A percentile compares a stretch with the other conserved stretches of the same genome.
Evolutionary conservation across 2,329 filamentous ascomycete species (phyloP).

Genomic region (Sarocladium brachiariae): DNA sequence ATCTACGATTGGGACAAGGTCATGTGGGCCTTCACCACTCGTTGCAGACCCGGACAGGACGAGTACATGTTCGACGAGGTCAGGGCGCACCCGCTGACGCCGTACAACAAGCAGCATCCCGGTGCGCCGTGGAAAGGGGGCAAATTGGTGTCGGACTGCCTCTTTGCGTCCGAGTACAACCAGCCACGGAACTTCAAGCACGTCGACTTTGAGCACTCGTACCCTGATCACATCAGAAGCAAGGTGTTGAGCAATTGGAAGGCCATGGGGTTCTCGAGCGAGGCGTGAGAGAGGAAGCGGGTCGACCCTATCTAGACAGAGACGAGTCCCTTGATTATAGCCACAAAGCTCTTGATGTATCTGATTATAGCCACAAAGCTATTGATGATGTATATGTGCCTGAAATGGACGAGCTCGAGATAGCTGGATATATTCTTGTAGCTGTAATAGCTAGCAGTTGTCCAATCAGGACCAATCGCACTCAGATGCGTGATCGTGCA

Average conservation of each 20-base stretch:
- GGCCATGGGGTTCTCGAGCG: not conserved
- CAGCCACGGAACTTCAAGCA: constrained; percentile 24
- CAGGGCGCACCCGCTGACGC: constrained; percentile 35
- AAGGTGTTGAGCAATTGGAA: constrained; percentile 23
- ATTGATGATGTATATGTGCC: no score
- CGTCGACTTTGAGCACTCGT: constrained; percentile 26
- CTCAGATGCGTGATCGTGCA: no score
- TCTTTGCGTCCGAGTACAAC: constrained; percentile 36
- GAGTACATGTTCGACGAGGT: constrained; percentile 39
- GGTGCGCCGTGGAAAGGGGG: constrained; percentile 26
- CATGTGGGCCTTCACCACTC: constrained; percentile 41
- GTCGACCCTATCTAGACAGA: no score
- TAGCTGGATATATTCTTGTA: no score
- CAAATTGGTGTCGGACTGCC: constrained; percentile 38
- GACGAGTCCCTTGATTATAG: no score
- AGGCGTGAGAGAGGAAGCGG: not conserved
- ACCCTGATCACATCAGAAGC: constrained; percentile 31
- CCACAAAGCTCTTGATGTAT: no score
- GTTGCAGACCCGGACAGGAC: constrained; percentile 36
- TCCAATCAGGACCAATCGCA: no score
- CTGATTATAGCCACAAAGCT: no score
- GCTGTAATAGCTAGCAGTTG: no score
- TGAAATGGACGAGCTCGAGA: no score
- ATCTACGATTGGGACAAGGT: constrained; percentile 38
- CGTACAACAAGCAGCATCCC: constrained; percentile 38